A percentile compares a stretch with the other conserved stretches of the same genome.
These are phyloP conservation scores for Fusarium hostae DNA, from an alignment of 2,329 filamentous ascomycete genomes.

Conservation along the genomic window DNA sequence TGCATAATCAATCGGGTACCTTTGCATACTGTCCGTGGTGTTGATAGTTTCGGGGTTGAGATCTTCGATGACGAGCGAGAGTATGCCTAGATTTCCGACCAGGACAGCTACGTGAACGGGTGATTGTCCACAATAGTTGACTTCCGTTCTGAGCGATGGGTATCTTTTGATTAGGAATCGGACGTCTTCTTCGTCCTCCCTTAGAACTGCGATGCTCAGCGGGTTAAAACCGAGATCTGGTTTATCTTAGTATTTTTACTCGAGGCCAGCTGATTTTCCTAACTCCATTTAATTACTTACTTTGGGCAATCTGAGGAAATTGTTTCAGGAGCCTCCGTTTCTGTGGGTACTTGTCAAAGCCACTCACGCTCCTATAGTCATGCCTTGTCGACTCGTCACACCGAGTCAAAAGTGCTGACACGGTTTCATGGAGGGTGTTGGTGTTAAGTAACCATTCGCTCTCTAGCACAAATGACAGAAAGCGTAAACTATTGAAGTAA, in stretches of 20 bases:
- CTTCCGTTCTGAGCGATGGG: accelerated
- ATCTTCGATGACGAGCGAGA: not conserved
- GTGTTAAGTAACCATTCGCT: not conserved
- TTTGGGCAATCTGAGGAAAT: accelerated
- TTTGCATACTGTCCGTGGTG: not conserved
- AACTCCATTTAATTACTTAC: not conserved
- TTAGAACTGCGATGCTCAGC: accelerated
- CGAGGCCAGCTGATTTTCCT: not conserved
- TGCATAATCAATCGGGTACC: not conserved
- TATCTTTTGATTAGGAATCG: accelerated
- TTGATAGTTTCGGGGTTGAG: accelerated
- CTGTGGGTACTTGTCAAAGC: not conserved
- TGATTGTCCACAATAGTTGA: accelerated
- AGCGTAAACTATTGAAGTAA: accelerated
- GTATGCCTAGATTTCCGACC: not conserved
- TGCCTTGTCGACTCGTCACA: not conserved
- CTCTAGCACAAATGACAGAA: not conserved
- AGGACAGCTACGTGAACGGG: not conserved
- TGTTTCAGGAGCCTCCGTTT: accelerated
- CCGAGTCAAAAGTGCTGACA: not conserved
- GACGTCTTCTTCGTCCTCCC: accelerated
- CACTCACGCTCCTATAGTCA: accelerated
- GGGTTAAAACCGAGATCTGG: not conserved
- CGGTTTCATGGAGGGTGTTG: not conserved
- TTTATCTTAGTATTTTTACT: not conserved